Evolutionary conservation across 2,329 filamentous ascomycete genomes (phyloP).

Genomic region (Rosellinia necatrix): DNA sequence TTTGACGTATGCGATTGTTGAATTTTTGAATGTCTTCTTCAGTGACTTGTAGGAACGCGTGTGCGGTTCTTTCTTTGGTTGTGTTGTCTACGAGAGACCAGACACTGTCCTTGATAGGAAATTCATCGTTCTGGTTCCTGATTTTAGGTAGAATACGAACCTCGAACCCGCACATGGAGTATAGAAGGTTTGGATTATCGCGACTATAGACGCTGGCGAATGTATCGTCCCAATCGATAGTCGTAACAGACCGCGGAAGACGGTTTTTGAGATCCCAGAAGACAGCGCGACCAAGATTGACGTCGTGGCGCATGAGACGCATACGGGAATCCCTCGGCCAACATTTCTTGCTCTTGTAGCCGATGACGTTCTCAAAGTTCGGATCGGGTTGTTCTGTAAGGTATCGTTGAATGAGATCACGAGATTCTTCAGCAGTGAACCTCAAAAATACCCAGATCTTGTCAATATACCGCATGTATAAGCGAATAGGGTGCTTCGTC

Average conservation of each 20-base stretch:
- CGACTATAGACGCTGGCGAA: conserved; percentile 98
- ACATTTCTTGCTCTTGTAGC: conserved; percentile 99
- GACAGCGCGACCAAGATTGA: conserved; percentile 94
- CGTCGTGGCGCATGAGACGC: conserved; percentile 98
- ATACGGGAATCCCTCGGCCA: conserved; percentile 98
- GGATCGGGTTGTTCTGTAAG: conserved; percentile 97
- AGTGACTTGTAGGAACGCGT: conserved; percentile 96
- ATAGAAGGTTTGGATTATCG: conserved; percentile 95
- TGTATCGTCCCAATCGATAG: conserved; percentile 98
- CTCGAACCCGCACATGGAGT: conserved; percentile 98
- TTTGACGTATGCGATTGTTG: conserved; percentile 98
- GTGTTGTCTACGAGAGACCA: conserved; percentile 98
- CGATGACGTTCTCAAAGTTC: conserved; percentile 99
- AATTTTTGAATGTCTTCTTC: conserved; percentile 99
- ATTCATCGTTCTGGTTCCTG: conserved; percentile 93
- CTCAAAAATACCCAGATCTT: conserved; percentile 98
- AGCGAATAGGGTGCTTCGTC: conserved; percentile 87
- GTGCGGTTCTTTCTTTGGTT: conserved; percentile 94
- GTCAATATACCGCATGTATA: conserved; percentile 98
- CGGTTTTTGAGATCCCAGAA: conserved; percentile 99
- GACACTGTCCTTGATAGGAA: conserved; percentile 95
- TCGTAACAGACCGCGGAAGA: conserved; percentile 90
- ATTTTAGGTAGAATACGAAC: conserved; percentile 95
- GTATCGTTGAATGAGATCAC: conserved; percentile 96
- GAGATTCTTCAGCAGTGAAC: conserved; percentile 90